Conservation (phyloP, 352 stramenopile species). For the Phytophthora constricta region DNA sequence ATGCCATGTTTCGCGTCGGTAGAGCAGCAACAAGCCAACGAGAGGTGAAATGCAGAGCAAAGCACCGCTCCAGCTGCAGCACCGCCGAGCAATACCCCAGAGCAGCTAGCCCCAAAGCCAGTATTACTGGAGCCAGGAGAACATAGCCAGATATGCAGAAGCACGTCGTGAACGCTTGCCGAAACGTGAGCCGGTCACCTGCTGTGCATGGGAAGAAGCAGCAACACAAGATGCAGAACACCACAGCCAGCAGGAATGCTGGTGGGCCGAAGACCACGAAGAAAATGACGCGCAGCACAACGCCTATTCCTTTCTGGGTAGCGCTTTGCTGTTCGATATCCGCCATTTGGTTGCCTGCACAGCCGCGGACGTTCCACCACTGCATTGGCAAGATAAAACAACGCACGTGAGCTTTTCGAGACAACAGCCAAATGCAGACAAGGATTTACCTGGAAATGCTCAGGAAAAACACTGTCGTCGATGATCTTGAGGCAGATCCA, state of each 20-base stretch:
- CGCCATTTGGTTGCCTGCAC: constrained; percentile 74
- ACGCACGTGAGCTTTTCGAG: constrained; percentile 1
- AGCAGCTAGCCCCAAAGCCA: constrained; percentile 38
- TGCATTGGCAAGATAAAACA: constrained; percentile 19
- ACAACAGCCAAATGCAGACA: no score
- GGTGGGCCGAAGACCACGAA: constrained; percentile 73
- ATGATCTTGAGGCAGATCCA: constrained; percentile 89
- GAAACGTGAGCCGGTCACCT: constrained; percentile 47
- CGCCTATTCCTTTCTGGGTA: constrained; percentile 43
- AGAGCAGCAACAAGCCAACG: constrained; percentile 34
- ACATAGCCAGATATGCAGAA: constrained; percentile 67
- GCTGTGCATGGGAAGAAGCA: constrained; percentile 71
- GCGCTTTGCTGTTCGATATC: constrained; percentile 58
- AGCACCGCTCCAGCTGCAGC: constrained; percentile 34
- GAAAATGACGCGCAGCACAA: constrained; percentile 56
- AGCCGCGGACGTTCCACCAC: constrained; percentile 85
- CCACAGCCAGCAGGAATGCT: constrained; percentile 61
- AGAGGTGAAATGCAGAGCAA: constrained; percentile 37
- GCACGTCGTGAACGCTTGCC: constrained; percentile 68
- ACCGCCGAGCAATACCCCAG: constrained; percentile 35
- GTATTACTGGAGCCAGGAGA: constrained; percentile 52
- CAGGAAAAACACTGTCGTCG: constrained; percentile 84
- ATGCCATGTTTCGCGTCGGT: constrained; percentile 19
- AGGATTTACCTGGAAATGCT: constrained; percentile 90
- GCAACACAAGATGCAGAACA: constrained; percentile 63